Evolutionary conservation across 306 rosid species (phyloP).

Genomic region (Cicer bijugum): DNA sequence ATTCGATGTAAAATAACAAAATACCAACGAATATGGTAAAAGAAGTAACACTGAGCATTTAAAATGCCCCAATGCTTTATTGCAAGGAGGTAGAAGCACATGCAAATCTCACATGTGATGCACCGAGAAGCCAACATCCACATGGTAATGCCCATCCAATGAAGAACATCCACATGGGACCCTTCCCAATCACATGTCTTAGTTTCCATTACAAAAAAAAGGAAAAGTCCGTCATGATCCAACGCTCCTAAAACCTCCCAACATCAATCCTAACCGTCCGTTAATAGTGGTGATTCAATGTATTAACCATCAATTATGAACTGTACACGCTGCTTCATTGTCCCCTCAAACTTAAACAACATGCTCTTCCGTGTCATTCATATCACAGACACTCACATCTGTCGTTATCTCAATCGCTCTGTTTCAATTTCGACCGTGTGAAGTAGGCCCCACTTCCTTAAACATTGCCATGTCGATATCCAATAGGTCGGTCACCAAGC

Average conservation of each 20-base stretch:
- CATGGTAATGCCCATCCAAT: conserved; percentile 58
- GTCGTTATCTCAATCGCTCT: conserved; percentile 21
- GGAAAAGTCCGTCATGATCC: conserved; percentile 46
- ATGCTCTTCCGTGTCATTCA: conserved; percentile 49
- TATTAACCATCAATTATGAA: conserved; percentile 43
- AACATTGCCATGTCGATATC: conserved; percentile 23
- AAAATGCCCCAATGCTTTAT: too few relatives aligned
- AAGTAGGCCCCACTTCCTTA: not conserved
- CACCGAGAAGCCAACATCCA: conserved; percentile 13
- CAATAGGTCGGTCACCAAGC: conserved; percentile 50
- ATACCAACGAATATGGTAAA: too few relatives aligned
- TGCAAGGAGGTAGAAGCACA: conserved; percentile 20
- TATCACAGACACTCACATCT: conserved; percentile 44
- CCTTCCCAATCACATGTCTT: conserved; percentile 55
- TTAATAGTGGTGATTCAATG: conserved; percentile 43
- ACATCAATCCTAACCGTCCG: conserved; percentile 52
- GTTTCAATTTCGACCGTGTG: not conserved
- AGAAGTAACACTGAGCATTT: too few relatives aligned
- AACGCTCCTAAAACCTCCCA: conserved; percentile 42
- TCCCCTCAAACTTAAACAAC: conserved; percentile 51
- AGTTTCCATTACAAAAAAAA: conserved; percentile 32
- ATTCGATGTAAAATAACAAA: too few relatives aligned
- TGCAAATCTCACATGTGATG: conserved; percentile 46
- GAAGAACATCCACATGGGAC: conserved; percentile 56
- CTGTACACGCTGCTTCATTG: conserved; percentile 53